phyloP scores from a whole-genome alignment of 1,284 basidiomycete species.

The Puccinia triticina region DNA sequence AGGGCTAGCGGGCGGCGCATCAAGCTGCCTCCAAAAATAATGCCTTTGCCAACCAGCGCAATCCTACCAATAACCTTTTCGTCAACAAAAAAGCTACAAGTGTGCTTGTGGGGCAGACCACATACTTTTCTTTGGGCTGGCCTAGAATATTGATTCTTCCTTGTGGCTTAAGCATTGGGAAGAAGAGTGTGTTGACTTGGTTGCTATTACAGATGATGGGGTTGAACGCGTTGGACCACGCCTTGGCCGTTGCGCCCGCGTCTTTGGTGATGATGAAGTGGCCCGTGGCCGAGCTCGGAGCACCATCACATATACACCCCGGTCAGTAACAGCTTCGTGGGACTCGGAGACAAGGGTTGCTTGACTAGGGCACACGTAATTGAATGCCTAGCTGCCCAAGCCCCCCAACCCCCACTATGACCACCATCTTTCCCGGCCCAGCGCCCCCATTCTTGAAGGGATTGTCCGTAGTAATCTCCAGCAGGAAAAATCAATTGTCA shows the following conservation, averaged over 20 bases:
- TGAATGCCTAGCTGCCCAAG: slow-evolving; percentile 45
- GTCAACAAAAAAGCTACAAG: slow-evolving; percentile 28
- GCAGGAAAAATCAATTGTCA: too few relatives aligned
- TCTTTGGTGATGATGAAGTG: slow-evolving; percentile 46
- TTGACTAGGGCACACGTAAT: too few relatives aligned
- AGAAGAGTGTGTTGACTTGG: slow-evolving; percentile 40
- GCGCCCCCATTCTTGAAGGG: slow-evolving; percentile 42
- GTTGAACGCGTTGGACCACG: slow-evolving; percentile 43
- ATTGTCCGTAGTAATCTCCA: slow-evolving; percentile 39
- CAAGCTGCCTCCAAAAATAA: slow-evolving; percentile 44
- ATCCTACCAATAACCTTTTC: too few relatives aligned
- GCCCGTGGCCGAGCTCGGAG: slow-evolving; percentile 9
- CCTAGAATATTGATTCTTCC: slow-evolving; percentile 33
- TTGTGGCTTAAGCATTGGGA: slow-evolving; percentile 21
- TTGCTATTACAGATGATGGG: slow-evolving; percentile 43
- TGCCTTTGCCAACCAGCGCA: slow-evolving; percentile 34
- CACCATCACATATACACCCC: slow-evolving; percentile 34
- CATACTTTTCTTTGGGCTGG: slow-evolving; percentile 43
- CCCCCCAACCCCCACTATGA: slow-evolving; percentile 43
- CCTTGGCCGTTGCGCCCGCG: slow-evolving; percentile 14
- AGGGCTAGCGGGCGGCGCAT: too few relatives aligned
- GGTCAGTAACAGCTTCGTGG: too few relatives aligned
- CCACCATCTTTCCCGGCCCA: slow-evolving; percentile 42
- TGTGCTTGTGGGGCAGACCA: not conserved
- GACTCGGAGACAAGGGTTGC: too few relatives aligned